These are phyloP conservation scores for Phlebopus sp. DNA, from an alignment of 1,284 basidiomycete genomes.

Conservation along the genomic window DNA sequence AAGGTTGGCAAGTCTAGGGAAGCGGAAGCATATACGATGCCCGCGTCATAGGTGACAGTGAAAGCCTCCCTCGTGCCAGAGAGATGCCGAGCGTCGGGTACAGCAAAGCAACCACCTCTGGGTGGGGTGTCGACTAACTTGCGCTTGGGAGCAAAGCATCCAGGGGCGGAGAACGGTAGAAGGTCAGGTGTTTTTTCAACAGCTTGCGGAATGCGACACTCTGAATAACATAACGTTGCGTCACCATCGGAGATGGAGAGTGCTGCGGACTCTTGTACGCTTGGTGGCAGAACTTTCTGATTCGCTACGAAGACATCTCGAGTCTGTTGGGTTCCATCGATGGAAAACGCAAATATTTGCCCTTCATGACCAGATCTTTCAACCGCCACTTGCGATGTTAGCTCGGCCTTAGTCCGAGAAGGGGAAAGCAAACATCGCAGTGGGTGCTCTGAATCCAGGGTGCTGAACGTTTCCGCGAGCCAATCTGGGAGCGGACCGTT, in stretches of 20 bases:
- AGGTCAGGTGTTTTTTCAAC: neutral
- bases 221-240: neutral
- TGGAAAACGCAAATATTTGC: slow-evolving; percentile 31
- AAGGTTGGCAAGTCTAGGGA: no score
- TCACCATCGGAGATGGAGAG: slow-evolving; percentile 1
- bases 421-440: slow-evolving; percentile 40
- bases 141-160: slow-evolving; percentile 17
- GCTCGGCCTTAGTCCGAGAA: slow-evolving; percentile 10
- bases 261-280: slow-evolving; percentile 2
- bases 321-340: slow-evolving; percentile 15
- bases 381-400: neutral
- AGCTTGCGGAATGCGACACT: neutral
- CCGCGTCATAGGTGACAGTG: no score
- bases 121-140: slow-evolving; percentile 1
- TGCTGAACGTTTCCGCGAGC: slow-evolving; percentile 44
- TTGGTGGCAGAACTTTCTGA: neutral
- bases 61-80: no score
- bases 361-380: slow-evolving; percentile 15
- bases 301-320: slow-evolving; percentile 2
- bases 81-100: slow-evolving; percentile 2
- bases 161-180: slow-evolving; percentile 30
- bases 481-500: slow-evolving; percentile 40
- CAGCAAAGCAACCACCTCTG: slow-evolving; percentile 1
- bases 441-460: slow-evolving; percentile 42
- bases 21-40: no score